Percentiles rank a stretch among this genome's conserved stretches.
These are phyloP conservation scores for Chrysosphaeria jannelii DNA, from an alignment of 2,329 filamentous ascomycete species.

Conservation along the genomic window DNA sequence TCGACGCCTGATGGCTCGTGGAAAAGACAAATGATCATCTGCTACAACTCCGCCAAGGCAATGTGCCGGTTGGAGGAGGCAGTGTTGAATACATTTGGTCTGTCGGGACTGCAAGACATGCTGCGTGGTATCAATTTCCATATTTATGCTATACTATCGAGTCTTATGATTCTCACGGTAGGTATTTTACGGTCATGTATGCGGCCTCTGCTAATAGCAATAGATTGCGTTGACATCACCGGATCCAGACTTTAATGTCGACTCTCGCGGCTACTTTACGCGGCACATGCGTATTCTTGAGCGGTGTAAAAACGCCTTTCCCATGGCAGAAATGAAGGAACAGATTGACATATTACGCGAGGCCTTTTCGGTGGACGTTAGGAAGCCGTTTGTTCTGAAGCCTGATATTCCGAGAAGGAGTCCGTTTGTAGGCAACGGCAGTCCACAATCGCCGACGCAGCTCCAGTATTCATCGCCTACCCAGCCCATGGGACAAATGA, in stretches of 20 bases:
- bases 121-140: slow-evolving; percentile 81
- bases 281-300: slow-evolving; percentile 86
- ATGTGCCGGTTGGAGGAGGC: slow-evolving; percentile 71
- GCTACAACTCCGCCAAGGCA: slow-evolving; percentile 56
- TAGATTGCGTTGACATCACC: slow-evolving; percentile 74
- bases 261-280: slow-evolving; percentile 70
- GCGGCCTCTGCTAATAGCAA: background rate
- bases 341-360: slow-evolving; percentile 73
- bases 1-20: slow-evolving; percentile 40
- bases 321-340: slow-evolving; percentile 66
- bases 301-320: slow-evolving; percentile 53
- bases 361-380: slow-evolving; percentile 66
- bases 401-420: slow-evolving; percentile 61
- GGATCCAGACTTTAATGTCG: slow-evolving; percentile 58
- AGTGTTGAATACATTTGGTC: slow-evolving; percentile 42
- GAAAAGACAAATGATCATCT: slow-evolving; percentile 69
- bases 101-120: slow-evolving; percentile 69
- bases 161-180: slow-evolving; percentile 80
- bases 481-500: slow-evolving; percentile 17
- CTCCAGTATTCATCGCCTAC: slow-evolving; percentile 13
- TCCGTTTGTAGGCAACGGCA: no score
- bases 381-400: slow-evolving; percentile 69
- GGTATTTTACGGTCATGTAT: slow-evolving; percentile 3
- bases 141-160: slow-evolving; percentile 74
- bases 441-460: no score